Evolutionary conservation across 768 basidiomycete species (phyloP).

Genomic region (Suillus ampliporus): DNA sequence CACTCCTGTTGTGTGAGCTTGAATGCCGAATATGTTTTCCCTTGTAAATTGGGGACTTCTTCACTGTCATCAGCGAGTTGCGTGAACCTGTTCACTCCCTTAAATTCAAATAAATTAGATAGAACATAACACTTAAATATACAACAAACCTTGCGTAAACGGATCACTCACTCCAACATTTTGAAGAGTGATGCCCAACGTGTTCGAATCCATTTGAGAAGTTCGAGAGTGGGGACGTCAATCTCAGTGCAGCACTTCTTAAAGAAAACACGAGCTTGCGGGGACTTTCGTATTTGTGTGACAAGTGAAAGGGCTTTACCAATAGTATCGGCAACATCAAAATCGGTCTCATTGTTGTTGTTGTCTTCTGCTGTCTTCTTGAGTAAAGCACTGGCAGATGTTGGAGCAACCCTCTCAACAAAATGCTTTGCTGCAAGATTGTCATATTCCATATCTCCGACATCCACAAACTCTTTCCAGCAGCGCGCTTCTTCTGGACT

Average conservation of each 20-base stretch:
- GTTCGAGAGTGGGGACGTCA: constrained; percentile 19
- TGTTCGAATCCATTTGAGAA: constrained; percentile 36
- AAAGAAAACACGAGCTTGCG: constrained; percentile 34
- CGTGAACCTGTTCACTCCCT: constrained; percentile 21
- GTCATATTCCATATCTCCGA: too few relatives aligned
- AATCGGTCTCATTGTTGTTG: constrained; percentile 6
- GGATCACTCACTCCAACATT: constrained; percentile 9
- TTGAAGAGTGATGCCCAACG: constrained; percentile 35
- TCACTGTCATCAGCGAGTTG: constrained; percentile 25
- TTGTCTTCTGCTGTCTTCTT: constrained; percentile 9
- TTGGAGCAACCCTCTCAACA: constrained; percentile 28
- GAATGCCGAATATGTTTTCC: constrained; percentile 31
- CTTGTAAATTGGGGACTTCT: constrained; percentile 32
- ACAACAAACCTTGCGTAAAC: constrained; percentile 10
- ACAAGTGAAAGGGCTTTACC: constrained; percentile 10
- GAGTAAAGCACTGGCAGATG: constrained; percentile 12
- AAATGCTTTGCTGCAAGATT: constrained; percentile 35
- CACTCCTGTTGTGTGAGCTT: constrained; percentile 28
- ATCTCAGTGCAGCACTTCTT: constrained; percentile 15
- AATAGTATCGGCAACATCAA: constrained; percentile 15
- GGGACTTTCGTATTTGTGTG: constrained; percentile 30
- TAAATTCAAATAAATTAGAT: neutral
- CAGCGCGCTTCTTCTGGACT: too few relatives aligned
- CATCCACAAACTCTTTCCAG: too few relatives aligned
- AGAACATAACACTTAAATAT: neutral